These are phyloP conservation scores for Pyrenophora seminiperda DNA, from an alignment of 2,329 filamentous ascomycete genomes.

Conservation along the genomic window DNA sequence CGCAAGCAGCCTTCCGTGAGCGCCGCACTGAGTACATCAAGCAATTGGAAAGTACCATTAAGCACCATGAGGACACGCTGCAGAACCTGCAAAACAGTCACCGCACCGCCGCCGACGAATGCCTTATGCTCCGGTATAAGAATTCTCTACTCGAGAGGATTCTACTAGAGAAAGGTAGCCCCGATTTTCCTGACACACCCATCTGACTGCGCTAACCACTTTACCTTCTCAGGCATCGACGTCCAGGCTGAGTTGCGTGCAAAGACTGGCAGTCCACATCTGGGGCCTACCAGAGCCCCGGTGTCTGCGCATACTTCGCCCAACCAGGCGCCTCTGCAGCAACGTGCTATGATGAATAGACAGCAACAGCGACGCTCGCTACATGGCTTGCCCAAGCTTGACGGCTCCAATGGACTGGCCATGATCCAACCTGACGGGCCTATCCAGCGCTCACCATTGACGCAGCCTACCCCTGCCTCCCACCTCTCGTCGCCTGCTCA, in stretches of 20 bases:
- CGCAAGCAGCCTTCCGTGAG: slow-evolving; percentile 95
- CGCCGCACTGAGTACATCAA: slow-evolving; percentile 99
- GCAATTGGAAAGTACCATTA: slow-evolving; percentile 95
- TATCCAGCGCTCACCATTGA: slow-evolving; percentile 69
- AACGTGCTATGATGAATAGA: slow-evolving; percentile 79
- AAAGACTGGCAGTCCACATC: slow-evolving; percentile 85
- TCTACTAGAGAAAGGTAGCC: slow-evolving; percentile 86
- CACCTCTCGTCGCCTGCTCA: slow-evolving; percentile 72
- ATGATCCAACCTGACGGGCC: slow-evolving; percentile 49
- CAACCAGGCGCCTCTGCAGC: slow-evolving; percentile 69
- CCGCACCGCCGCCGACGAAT: slow-evolving; percentile 92
- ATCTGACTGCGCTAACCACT: slow-evolving; percentile 23
- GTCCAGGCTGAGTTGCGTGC: slow-evolving; percentile 93
- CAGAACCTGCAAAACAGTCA: slow-evolving; percentile 93
- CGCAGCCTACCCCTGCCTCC: slow-evolving; percentile 80
- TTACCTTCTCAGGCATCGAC: slow-evolving; percentile 74
- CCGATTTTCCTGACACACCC: slow-evolving; percentile 5
- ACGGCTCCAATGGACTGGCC: slow-evolving; percentile 53
- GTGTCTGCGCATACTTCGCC: slow-evolving; percentile 62
- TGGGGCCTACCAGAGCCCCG: slow-evolving; percentile 64
- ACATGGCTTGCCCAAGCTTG: slow-evolving; percentile 75
- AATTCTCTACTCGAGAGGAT: slow-evolving; percentile 96
- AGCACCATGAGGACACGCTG: slow-evolving; percentile 92
- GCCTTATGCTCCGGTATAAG: slow-evolving; percentile 97
- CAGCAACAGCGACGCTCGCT: slow-evolving; percentile 74